phyloP scores from a whole-genome alignment of 2,329 filamentous ascomycete species.

The Geoglossum cookeanum region DNA sequence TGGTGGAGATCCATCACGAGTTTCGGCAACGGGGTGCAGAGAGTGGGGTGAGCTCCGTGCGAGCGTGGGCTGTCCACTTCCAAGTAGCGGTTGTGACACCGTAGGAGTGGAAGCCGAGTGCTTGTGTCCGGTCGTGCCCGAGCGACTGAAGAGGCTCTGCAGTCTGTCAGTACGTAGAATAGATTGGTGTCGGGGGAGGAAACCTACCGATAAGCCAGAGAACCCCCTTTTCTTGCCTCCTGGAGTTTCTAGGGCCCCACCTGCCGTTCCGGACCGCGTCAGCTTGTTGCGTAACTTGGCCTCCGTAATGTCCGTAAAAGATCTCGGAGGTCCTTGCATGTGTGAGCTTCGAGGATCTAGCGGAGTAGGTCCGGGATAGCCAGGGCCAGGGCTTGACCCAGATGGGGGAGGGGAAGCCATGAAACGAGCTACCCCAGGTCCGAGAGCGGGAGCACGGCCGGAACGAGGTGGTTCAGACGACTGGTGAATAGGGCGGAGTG shows the following conservation, averaged over 20 bases:
- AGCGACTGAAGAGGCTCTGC: constrained; percentile 10
- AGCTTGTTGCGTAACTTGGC: background rate
- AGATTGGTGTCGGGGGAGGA: background rate
- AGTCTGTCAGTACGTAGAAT: background rate
- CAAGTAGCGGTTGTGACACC: background rate
- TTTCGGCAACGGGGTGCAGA: background rate
- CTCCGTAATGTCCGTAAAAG: background rate
- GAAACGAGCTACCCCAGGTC: too few relatives aligned
- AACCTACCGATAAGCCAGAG: background rate
- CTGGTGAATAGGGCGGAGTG: too few relatives aligned
- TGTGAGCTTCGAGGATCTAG: background rate
- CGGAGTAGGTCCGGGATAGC: background rate
- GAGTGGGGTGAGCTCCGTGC: background rate
- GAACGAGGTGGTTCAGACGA: too few relatives aligned
- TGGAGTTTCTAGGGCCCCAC: background rate
- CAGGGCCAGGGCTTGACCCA: too few relatives aligned
- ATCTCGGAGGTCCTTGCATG: background rate
- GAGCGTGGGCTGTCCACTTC: background rate
- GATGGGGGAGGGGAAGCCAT: too few relatives aligned
- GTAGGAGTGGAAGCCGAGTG: background rate
- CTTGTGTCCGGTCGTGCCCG: background rate
- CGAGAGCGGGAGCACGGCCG: too few relatives aligned
- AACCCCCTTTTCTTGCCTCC: background rate
- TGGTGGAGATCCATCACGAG: background rate
- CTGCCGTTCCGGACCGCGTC: background rate